Evolutionary conservation across 2,329 filamentous ascomycete genomes (phyloP).

Genomic region (Cercospora janseana): DNA sequence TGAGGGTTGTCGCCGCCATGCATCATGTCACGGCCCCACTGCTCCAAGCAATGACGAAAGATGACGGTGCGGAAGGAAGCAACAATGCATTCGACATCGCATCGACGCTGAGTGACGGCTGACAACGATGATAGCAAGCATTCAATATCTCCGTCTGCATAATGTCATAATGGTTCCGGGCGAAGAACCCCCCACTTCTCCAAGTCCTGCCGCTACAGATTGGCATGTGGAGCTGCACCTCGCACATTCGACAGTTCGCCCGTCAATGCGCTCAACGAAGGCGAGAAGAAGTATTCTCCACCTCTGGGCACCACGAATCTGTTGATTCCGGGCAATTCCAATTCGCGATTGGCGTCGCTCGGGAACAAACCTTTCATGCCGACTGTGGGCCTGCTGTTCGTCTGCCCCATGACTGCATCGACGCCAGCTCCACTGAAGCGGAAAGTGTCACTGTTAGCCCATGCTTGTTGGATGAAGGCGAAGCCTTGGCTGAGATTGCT

Average conservation of each 20-base stretch:
- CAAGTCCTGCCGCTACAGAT: constrained; percentile 9
- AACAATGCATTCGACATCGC: constrained; percentile 3
- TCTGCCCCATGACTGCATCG: constrained; percentile 42
- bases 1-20: not conserved
- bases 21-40: not conserved
- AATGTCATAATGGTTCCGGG: too few species aligned
- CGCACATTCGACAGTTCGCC: constrained; percentile 25
- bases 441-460: constrained; percentile 33
- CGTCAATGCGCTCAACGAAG: constrained; percentile 39
- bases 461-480: constrained; percentile 40
- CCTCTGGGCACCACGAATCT: constrained; percentile 46
- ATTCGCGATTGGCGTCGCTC: constrained; percentile 25
- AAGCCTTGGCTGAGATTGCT: constrained; percentile 45
- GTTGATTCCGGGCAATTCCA: constrained; percentile 27
- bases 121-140: not conserved
- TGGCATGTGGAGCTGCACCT: constrained; percentile 12
- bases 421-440: constrained; percentile 35
- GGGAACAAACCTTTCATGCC: constrained; percentile 33
- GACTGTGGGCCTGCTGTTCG: constrained; percentile 20
- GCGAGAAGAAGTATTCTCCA: constrained; percentile 51
- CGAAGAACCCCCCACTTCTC: not conserved
- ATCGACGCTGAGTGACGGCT: constrained; percentile 7
- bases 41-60: constrained; percentile 7
- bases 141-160: not conserved
- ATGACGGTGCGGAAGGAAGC: not conserved